Evolutionary conservation across 768 basidiomycete species (phyloP).

Genomic region (Termitomyces sp.): DNA sequence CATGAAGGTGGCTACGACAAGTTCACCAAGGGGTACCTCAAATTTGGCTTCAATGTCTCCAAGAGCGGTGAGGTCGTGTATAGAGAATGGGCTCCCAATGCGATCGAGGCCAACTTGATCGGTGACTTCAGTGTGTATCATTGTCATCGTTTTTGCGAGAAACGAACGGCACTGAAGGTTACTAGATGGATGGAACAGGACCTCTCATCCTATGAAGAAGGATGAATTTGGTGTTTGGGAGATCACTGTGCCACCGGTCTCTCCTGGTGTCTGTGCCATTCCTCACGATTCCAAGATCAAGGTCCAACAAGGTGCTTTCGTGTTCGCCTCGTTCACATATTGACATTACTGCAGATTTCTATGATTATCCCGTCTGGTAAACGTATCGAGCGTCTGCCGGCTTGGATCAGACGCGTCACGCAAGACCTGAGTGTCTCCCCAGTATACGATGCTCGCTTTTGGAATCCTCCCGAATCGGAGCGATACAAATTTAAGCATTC

Average conservation of each 20-base stretch:
- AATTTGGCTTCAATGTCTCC: conserved; percentile 75
- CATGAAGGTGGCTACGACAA: conserved; percentile 83
- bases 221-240: conserved; percentile 90
- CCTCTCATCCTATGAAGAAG: conserved; percentile 83
- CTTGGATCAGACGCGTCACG: conserved; percentile 94
- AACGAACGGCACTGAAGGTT: conserved; percentile 1
- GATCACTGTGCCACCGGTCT: conserved; percentile 66
- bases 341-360: conserved; percentile 63
- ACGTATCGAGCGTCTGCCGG: conserved; percentile 88
- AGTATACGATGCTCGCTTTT: conserved; percentile 95
- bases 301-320: conserved; percentile 38
- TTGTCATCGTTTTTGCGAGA: conserved; percentile 7
- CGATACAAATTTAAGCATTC: conserved; percentile 81
- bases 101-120: conserved; percentile 75
- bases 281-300: conserved; percentile 96
- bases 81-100: conserved; percentile 96
- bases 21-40: conserved; percentile 79
- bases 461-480: conserved; percentile 83
- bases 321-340: conserved; percentile 6
- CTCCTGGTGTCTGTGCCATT: conserved; percentile 75
- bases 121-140: conserved; percentile 91
- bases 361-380: conserved; percentile 79
- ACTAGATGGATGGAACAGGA: conserved; percentile 84
- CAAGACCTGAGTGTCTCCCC: conserved; percentile 90
- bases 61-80: conserved; percentile 72